Percentiles rank a stretch among this genome's conserved stretches.
These are phyloP conservation scores for Xylaria sp. DNA, from an alignment of 495 filamentous ascomycete species.

Conservation along the genomic window DNA sequence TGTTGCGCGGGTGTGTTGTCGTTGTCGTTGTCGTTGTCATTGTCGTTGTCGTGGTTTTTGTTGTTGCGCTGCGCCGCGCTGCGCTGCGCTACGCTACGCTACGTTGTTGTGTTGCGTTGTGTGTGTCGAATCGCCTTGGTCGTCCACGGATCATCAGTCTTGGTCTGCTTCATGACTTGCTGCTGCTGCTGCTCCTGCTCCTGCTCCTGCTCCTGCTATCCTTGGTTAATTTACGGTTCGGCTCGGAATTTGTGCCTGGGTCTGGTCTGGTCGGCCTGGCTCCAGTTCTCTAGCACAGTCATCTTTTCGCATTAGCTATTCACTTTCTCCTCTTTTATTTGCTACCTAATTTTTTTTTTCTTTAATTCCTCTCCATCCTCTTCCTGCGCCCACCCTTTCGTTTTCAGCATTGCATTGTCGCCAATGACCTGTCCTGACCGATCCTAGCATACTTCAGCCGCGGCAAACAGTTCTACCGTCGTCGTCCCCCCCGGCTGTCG, in stretches of 20 bases:
- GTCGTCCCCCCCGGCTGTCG: conserved; percentile 17
- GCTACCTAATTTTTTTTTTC: conserved; percentile 26
- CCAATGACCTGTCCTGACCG: conserved; percentile 27
- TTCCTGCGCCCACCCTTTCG: conserved; percentile 28
- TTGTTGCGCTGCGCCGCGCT: too few relatives aligned
- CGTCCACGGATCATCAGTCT: conserved; percentile 7
- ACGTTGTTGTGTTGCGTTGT: conserved; percentile 1
- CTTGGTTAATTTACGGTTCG: conserved; percentile 29
- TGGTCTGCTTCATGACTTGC: conserved; percentile 21
- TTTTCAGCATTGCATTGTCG: conserved; percentile 21
- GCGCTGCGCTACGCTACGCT: too few relatives aligned
- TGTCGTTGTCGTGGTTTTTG: too few relatives aligned
- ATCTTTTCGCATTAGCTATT: conserved; percentile 29
- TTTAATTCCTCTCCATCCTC: conserved; percentile 30
- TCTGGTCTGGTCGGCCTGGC: conserved; percentile 22
- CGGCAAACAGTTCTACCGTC: conserved; percentile 21
- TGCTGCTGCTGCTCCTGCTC: conserved; percentile 21
- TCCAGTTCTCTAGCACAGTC: conserved; percentile 29
- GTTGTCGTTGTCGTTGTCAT: too few relatives aligned
- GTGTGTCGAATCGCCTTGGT: neutral
- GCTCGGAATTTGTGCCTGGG: conserved; percentile 28
- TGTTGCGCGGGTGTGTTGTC: neutral
- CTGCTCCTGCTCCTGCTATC: conserved; percentile 23
- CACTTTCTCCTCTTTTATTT: conserved; percentile 29
- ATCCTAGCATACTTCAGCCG: conserved; percentile 6